Base-by-base conservation (phyloP, 441 rosid genomes). In the Theobroma grandiflorum region DNA sequence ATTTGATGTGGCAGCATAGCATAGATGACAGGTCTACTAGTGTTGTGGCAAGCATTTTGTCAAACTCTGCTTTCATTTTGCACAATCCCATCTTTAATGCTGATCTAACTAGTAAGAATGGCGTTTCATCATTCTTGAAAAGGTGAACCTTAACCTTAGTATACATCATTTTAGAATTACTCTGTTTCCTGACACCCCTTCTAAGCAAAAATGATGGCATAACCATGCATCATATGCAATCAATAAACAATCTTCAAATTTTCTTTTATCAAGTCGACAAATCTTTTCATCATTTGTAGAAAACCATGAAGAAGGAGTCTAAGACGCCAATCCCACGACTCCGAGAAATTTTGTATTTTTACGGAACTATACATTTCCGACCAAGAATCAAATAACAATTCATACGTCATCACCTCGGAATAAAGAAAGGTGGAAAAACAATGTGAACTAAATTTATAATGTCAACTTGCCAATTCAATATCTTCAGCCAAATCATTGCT, bases 391-490 rank as follows among this genome's bases (percentile, higher is more conserved):
- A 52, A 33, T 35, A 33, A 3, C 14, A 72, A 52, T 33, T 35
- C 62, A 72, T 18, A 52, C 31, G 52, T 72, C 45, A 35, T 33
- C 58, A 69, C 57, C 16, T 72, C 52, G 26, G 20, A 73, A 57
- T 10, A 57, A 57, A 73, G 22, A 20, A 57, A 57, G 52, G 45
- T 33, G 43, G 75, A 8, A n/a, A 70, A 49, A 40, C 58, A 70
- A 47, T 47, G 20, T 6, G 74, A 49, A 50, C n/a, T 49, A 49
- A 49, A 64, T 35, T 67, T 67, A 67, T 20, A 57, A 73, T 73
- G 52, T 38, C 77, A 73, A 73, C 52, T 73, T 73, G 65, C 37
- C 7, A 55, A 74, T 58, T 74, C 53, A 74, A 42, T 58, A 74
- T 72, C 75, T 18, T 10, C 45, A 35, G 53, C 47, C 16, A 4